Evolutionary conservation across 164 flowering plant species (phyloP), one percentile per base, ranked within the genome.

Genomic region (Cinnamomum chago): DNA sequence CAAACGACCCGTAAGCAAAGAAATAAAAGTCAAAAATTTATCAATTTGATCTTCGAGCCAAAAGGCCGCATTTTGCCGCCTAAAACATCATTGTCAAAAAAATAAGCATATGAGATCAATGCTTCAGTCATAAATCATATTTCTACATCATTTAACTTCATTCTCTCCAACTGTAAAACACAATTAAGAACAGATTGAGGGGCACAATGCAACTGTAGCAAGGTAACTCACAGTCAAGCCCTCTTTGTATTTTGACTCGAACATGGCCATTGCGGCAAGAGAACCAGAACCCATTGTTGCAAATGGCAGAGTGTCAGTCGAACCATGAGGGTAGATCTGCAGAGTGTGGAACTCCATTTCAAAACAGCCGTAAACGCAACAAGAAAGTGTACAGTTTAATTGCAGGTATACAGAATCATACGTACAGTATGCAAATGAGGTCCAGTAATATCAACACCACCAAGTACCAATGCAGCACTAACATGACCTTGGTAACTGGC

Each of bases 271-370:
- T 30, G 98, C 99, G 77, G 99, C 99, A 62, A 94, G 92, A 55
- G 98, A 94, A 78, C 98, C 97, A 62, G 97, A 95, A 60, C 97
- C 98, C 97, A 92, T 96, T 50, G 99, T 96, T 2, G 98, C 98
- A 85, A 83, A 96, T 68, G 99, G 99, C 35, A 96, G 83, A 1
- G 97, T 90, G 82, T 96, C 98, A 51, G 97, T 92, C 62, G 99
- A 96, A 70, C 99, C 99, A 83, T 96, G 99, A 47, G 99, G 99
- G 75, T 96, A 96, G 70, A 96, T 96, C 99, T 96, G 82, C 78
- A 75, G n/a, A 67, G 20, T 9, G 28, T 27, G 30, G 6, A 12
- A 40, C 10, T 67, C 47, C 27, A 67, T 67, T 27, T 17, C 47
- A 67, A 30, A 28, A 30, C 15, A 5, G 13, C 23, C 20, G 11